phyloP scores from a whole-genome alignment of 306 rosid species.

The Cyclanthera cordifolia region DNA sequence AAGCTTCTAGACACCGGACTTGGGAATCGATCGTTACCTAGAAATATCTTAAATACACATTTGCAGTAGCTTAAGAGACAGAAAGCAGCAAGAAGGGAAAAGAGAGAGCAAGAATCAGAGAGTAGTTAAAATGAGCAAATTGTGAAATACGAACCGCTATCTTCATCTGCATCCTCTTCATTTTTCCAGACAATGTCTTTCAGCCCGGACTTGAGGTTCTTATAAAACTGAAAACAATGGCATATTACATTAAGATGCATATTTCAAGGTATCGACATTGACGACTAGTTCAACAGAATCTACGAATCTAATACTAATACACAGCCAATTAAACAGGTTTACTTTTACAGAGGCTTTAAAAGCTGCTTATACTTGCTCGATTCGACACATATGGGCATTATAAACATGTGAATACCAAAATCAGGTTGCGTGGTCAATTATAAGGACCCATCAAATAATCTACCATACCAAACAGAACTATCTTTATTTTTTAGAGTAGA shows the following conservation, averaged over 20 bases:
- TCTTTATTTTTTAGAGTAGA: too few species aligned
- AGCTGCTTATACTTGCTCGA: not conserved
- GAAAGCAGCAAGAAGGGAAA: not conserved
- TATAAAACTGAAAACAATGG: constrained; percentile 16
- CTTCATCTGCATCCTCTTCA: constrained; percentile 36
- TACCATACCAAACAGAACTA: not conserved
- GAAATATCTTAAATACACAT: not conserved
- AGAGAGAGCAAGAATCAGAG: not conserved
- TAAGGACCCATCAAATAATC: not conserved
- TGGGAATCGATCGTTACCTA: not conserved
- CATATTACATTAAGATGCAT: not conserved
- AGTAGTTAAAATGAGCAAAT: not conserved
- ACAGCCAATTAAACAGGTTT: constrained; percentile 1
- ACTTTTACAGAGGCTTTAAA: not conserved
- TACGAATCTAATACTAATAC: not conserved
- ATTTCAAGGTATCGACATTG: not conserved
- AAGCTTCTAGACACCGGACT: too few species aligned
- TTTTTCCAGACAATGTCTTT: constrained; percentile 61
- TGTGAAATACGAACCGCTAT: constrained; percentile 28
- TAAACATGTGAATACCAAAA: not conserved
- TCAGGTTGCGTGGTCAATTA: not conserved
- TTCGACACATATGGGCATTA: not conserved
- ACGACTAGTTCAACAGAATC: not conserved
- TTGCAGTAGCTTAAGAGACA: not conserved
- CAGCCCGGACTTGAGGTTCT: constrained; percentile 35